Base-by-base conservation (phyloP, 805 yeast genomes). In the Isabelozyma gotoi region DNA sequence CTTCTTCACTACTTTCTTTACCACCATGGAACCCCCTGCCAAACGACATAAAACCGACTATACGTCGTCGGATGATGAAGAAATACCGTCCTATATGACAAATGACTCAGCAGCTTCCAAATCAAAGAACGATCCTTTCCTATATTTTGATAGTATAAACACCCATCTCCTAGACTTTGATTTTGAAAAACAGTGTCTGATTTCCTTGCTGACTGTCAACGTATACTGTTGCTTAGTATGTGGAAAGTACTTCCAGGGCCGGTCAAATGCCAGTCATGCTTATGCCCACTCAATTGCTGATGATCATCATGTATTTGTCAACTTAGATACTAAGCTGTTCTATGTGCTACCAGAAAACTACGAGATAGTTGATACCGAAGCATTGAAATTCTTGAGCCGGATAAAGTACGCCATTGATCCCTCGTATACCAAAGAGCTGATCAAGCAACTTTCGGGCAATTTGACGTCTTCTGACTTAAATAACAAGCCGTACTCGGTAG, bases 181-280 rank as follows among this genome's bases (percentile, higher is more conserved):
- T 57, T 74, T 77, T 40, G 88, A 84, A 36, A 81, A 81, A 54
- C 60, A 78, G 1, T 88, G 96, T 60, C 72, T 80, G 35, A 77
- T 83, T 0, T 76, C 89, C 0, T 65, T 86, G 17, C 73, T 88
- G 1, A 74, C 69, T 32, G 65, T 75, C 16, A 84, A 85, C 52
- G 76, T 87, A 0, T 85, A 86, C 53, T 81, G 87, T 24, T 88
- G 96, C 56, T 63, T 88, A 16, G 74, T 74, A 0, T 88, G 96
- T 63, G 92, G 91, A 27, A 82, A 77, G 53, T 88, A 80, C 61
- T 75, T 80, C 41, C 84, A 81, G 51, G 96, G 96, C 0, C 70
- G 89, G 18, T 76, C 81, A 1, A 67, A 62, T 44, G 59, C 76
- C n/a, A 78, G 91, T 0, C 82, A 82, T 17, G 90, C 91, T 0